phyloP scores from a whole-genome alignment of 108 stramenopile species.

The Cyclostephanos tholiformis region DNA sequence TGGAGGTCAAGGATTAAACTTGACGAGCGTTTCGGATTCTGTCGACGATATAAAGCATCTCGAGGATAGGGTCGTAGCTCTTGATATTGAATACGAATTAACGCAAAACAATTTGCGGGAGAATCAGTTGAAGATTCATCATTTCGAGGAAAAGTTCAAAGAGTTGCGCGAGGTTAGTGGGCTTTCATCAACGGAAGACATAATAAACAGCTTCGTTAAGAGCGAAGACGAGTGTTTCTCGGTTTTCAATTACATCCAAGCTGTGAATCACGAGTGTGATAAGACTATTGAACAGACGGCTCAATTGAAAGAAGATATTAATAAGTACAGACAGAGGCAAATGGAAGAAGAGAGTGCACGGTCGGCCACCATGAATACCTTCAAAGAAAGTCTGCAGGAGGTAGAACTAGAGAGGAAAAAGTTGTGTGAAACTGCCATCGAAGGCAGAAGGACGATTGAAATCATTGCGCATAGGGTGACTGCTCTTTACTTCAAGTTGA shows the following conservation, averaged over 20 bases:
- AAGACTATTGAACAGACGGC: slow-evolving; percentile 44
- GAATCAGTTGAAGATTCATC: slow-evolving; percentile 38
- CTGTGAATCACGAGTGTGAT: slow-evolving; percentile 73
- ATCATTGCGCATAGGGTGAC: slow-evolving; percentile 65
- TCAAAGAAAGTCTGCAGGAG: slow-evolving; percentile 49
- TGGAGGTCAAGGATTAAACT: slow-evolving; percentile 6
- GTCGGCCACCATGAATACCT: slow-evolving; percentile 43
- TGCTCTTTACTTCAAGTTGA: slow-evolving; percentile 71
- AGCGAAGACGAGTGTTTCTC: slow-evolving; percentile 76
- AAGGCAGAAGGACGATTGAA: slow-evolving; percentile 58
- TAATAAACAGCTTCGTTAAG: slow-evolving; percentile 40
- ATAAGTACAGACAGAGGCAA: slow-evolving; percentile 53
- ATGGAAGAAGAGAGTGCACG: slow-evolving; percentile 56
- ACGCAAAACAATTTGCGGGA: slow-evolving; percentile 22
- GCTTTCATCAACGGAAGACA: slow-evolving; percentile 36
- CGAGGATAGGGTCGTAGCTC: slow-evolving; percentile 31
- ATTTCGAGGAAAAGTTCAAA: slow-evolving; percentile 39
- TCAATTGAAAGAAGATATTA: slow-evolving; percentile 54
- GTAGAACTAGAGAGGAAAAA: slow-evolving; percentile 52
- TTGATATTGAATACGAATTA: slow-evolving; percentile 46
- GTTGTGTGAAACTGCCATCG: slow-evolving; percentile 39
- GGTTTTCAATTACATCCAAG: slow-evolving; percentile 75
- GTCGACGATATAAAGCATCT: slow-evolving; percentile 36
- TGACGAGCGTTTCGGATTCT: slow-evolving; percentile 7
- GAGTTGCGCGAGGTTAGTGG: slow-evolving; percentile 47